Conservation (phyloP, 305 asterid genomes). For the Rubia balearica region DNA sequence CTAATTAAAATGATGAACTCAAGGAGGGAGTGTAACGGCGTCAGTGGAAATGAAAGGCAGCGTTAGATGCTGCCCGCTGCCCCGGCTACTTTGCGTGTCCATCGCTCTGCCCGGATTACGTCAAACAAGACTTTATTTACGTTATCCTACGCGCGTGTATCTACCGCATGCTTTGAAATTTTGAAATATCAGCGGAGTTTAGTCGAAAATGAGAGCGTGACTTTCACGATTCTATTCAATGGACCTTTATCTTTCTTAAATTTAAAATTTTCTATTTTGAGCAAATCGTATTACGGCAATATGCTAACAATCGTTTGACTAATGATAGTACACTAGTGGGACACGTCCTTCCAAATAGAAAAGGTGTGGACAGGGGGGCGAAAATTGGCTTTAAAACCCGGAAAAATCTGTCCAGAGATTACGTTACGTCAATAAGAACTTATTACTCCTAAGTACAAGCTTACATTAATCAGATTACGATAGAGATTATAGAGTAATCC, state of each 20-base stretch:
- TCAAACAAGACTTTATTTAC: neutral
- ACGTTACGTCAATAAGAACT: neutral
- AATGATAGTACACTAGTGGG: neutral
- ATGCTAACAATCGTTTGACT: neutral
- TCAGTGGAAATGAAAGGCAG: conserved; percentile 21
- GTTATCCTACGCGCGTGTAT: neutral
- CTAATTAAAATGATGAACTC: conserved; percentile 7
- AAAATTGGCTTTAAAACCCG: no score
- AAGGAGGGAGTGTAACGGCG: conserved; percentile 18
- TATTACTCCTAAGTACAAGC: no score
- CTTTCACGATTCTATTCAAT: neutral
- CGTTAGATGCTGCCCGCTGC: conserved; percentile 23
- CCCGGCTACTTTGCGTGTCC: conserved; percentile 13
- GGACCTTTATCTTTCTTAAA: neutral
- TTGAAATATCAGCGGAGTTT: neutral
- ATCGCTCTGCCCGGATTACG: conserved; percentile 19
- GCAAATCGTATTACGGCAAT: neutral
- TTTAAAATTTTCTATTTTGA: neutral
- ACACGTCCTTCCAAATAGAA: neutral
- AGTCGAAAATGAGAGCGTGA: conserved; percentile 7
- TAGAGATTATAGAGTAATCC: no score
- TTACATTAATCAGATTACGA: neutral
- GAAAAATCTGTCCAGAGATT: neutral
- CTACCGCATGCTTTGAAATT: neutral
- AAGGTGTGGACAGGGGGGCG: neutral